Evolutionary conservation across 2,329 filamentous ascomycete genomes (phyloP).

Genomic region (Aspergillus sp.): DNA sequence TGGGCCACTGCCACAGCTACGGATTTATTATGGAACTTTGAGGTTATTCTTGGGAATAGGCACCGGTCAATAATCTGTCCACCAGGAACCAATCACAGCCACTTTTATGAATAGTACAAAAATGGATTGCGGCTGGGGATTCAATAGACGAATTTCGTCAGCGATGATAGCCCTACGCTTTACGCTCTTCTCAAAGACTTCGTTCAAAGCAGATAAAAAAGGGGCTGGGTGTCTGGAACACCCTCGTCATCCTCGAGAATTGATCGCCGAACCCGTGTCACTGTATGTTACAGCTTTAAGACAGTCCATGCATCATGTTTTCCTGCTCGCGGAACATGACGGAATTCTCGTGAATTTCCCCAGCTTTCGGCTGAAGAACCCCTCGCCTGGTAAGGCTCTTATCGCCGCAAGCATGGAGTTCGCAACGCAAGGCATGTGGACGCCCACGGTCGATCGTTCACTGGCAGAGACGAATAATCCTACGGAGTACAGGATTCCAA

Average conservation of each 20-base stretch:
- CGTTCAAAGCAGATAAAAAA: background rate
- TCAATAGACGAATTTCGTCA: background rate
- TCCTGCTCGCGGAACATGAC: background rate
- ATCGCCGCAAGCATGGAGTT: no score
- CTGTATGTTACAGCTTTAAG: background rate
- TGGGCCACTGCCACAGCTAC: conserved; percentile 14
- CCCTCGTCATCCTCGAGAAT: background rate
- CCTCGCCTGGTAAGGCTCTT: background rate
- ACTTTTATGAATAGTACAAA: conserved; percentile 10
- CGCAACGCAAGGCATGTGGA: background rate
- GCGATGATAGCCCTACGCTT: background rate
- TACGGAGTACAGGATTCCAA: no score
- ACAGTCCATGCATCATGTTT: background rate
- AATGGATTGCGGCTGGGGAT: conserved; percentile 1
- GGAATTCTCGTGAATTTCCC: background rate
- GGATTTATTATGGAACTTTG: background rate
- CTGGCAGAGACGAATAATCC: background rate
- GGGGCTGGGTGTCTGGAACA: background rate
- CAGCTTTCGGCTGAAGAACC: background rate
- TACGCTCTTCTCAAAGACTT: background rate
- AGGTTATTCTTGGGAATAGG: conserved; percentile 17
- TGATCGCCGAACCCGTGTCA: background rate
- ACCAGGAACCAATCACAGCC: conserved; percentile 5
- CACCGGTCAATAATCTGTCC: conserved; percentile 16
- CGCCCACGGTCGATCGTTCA: background rate